Evolutionary conservation across 2,329 filamentous ascomycete species (phyloP).

Genomic region (Fusarium sp.): DNA sequence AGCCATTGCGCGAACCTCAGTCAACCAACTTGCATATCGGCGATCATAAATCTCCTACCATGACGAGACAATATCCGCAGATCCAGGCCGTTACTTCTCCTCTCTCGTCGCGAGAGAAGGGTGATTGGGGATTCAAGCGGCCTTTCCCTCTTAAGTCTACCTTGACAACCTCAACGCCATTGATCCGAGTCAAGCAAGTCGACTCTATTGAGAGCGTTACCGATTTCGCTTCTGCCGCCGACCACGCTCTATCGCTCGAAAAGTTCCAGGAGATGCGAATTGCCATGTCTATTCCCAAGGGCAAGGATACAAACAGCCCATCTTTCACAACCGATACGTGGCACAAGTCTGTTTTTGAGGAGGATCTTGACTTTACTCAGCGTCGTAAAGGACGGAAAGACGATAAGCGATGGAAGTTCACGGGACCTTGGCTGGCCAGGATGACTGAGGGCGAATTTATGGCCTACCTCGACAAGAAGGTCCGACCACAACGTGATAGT

Average conservation of each 20-base stretch:
- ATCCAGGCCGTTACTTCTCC: slow-evolving; percentile 86
- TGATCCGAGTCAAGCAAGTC: slow-evolving; percentile 79
- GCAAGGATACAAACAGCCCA: slow-evolving; percentile 33
- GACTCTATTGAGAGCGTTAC: slow-evolving; percentile 91
- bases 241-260: slow-evolving; percentile 81
- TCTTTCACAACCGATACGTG: slow-evolving; percentile 39
- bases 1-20: slow-evolving; percentile 74
- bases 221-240: slow-evolving; percentile 84
- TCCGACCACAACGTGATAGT: slow-evolving; percentile 63
- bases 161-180: slow-evolving; percentile 75
- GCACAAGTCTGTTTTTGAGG: slow-evolving; percentile 69
- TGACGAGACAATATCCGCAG: slow-evolving; percentile 81
- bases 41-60: slow-evolving; percentile 52
- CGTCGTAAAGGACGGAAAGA: slow-evolving; percentile 51
- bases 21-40: slow-evolving; percentile 55
- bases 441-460: slow-evolving; percentile 71
- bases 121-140: slow-evolving; percentile 94
- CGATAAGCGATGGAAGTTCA: slow-evolving; percentile 72
- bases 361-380: slow-evolving; percentile 65
- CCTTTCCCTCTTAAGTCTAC: slow-evolving; percentile 82
- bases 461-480: slow-evolving; percentile 63
- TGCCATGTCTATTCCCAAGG: slow-evolving; percentile 69
- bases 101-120: slow-evolving; percentile 74
- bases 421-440: slow-evolving; percentile 73
- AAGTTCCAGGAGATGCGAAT: slow-evolving; percentile 89